Evolutionary conservation across 2,329 filamentous ascomycete species (phyloP).

Genomic region (Tympanopsis confertula): DNA sequence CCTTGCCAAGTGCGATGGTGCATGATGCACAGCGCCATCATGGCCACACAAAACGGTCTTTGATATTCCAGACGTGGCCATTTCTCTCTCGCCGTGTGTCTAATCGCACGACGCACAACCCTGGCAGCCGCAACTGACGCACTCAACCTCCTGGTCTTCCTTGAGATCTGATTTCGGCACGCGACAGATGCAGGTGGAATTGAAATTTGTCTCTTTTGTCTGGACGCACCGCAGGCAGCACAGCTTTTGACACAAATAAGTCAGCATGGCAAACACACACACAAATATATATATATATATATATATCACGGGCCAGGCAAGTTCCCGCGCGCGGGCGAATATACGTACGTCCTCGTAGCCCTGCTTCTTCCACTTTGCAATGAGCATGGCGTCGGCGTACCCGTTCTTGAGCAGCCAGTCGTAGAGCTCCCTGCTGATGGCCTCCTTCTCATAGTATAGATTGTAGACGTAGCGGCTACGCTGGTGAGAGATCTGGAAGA

Average conservation of each 20-base stretch:
- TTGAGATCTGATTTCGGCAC: conserved; percentile 84
- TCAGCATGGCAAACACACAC: conserved; percentile 11
- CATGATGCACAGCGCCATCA: no score
- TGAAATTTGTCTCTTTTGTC: conserved; percentile 99
- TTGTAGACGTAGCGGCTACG: conserved; percentile 90
- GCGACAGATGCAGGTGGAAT: conserved; percentile 90
- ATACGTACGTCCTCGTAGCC: conserved; percentile 82
- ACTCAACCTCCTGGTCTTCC: conserved; percentile 81
- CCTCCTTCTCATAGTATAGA: conserved; percentile 94
- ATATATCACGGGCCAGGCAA: background rate
- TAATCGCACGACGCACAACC: conserved; percentile 81
- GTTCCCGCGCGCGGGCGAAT: background rate
- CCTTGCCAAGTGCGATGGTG: conserved; percentile 6
- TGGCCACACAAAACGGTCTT: no score
- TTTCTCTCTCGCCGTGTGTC: background rate
- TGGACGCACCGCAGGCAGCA: conserved; percentile 95
- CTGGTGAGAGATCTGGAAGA: conserved; percentile 95
- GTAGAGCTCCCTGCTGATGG: conserved; percentile 82
- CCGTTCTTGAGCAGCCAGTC: conserved; percentile 94
- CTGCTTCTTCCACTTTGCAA: conserved; percentile 99
- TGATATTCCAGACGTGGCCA: no score
- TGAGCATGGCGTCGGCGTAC: conserved; percentile 88
- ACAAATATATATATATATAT: conserved; percentile 1
- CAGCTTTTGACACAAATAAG: conserved; percentile 36
- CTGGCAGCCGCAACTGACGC: conserved; percentile 86